These are phyloP conservation scores for Yamadazyma tumulicola DNA, from an alignment of 805 yeast genomes.

Conservation along the genomic window DNA sequence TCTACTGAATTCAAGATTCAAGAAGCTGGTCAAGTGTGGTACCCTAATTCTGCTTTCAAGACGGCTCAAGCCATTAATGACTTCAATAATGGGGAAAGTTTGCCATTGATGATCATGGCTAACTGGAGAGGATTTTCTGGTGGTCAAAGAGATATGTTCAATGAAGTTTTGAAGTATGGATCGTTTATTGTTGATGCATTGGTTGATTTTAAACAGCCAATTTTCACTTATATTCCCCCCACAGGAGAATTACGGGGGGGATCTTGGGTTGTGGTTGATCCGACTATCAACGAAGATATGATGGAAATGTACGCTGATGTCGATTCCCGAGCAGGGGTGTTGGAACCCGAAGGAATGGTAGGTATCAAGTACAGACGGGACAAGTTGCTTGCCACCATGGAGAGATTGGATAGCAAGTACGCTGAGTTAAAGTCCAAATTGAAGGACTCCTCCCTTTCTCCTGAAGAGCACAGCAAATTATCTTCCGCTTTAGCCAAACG, in stretches of 20 bases:
- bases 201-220: slow-evolving; percentile 94
- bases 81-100: slow-evolving; percentile 96
- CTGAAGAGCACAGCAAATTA: slow-evolving; percentile 64
- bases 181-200: slow-evolving; percentile 96
- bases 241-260: slow-evolving; percentile 99
- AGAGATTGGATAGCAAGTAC: slow-evolving; percentile 78
- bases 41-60: slow-evolving; percentile 98
- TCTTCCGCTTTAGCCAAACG: slow-evolving; percentile 69
- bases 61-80: slow-evolving; percentile 98
- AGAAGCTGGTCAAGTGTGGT: slow-evolving; percentile 99
- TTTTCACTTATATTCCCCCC: slow-evolving; percentile 96
- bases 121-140: slow-evolving; percentile 99
- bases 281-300: slow-evolving; percentile 92
- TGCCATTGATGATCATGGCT: slow-evolving; percentile 95
- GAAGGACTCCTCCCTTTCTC: slow-evolving; percentile 46
- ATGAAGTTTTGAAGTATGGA: slow-evolving; percentile 96
- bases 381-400: slow-evolving; percentile 86
- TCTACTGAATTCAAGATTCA: slow-evolving; percentile 83
- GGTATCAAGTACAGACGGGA: slow-evolving; percentile 97
- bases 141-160: slow-evolving; percentile 99
- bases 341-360: slow-evolving; percentile 99
- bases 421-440: slow-evolving; percentile 62
- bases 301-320: slow-evolving; percentile 99
- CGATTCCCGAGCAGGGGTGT: slow-evolving; percentile 94
- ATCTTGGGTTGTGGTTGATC: slow-evolving; percentile 99